Evolutionary conservation across 2,329 filamentous ascomycete genomes (phyloP).

Genomic region (Colletotrichum gigasporum): DNA sequence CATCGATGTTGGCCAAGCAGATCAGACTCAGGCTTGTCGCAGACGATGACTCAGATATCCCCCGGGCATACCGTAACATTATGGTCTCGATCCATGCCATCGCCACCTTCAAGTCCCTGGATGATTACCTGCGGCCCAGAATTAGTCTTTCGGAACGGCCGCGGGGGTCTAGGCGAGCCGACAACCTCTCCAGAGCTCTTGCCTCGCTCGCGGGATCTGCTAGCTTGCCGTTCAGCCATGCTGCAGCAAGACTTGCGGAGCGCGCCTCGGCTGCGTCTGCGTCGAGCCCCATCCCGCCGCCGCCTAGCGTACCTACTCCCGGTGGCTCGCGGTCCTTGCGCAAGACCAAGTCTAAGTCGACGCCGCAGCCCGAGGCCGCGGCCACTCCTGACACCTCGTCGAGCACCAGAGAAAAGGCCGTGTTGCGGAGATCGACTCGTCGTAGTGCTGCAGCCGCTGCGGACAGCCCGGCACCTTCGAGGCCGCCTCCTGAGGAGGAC

Average conservation of each 20-base stretch:
- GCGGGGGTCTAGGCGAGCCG: conserved; percentile 67
- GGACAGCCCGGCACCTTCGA: conserved; percentile 60
- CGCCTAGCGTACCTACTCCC: conserved; percentile 46
- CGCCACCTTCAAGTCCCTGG: conserved; percentile 94
- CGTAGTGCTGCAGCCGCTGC: conserved; percentile 60
- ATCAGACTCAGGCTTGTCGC: conserved; percentile 88
- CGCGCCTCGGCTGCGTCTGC: conserved; percentile 50
- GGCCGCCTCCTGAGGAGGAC: conserved; percentile 64
- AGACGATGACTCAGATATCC: conserved; percentile 91
- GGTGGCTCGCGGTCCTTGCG: conserved; percentile 55
- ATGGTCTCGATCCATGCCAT: conserved; percentile 99
- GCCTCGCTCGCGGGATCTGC: conserved; percentile 81
- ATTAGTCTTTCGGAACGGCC: conserved; percentile 84
- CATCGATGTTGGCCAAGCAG: conserved; percentile 97
- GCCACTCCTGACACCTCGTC: conserved; percentile 56
- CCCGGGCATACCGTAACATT: conserved; percentile 86
- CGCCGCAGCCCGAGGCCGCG: conserved; percentile 49
- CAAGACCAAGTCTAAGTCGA: conserved; percentile 58
- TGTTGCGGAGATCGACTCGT: conserved; percentile 70
- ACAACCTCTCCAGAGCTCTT: conserved; percentile 73
- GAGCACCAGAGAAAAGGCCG: conserved; percentile 65
- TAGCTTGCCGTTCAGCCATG: conserved; percentile 63
- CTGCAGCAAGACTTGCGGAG: conserved; percentile 58
- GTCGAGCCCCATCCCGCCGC: conserved; percentile 46
- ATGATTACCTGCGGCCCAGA: conserved; percentile 92